Conservation (phyloP, 208 protist genomes). For the Crithidia expoeki region DNA sequence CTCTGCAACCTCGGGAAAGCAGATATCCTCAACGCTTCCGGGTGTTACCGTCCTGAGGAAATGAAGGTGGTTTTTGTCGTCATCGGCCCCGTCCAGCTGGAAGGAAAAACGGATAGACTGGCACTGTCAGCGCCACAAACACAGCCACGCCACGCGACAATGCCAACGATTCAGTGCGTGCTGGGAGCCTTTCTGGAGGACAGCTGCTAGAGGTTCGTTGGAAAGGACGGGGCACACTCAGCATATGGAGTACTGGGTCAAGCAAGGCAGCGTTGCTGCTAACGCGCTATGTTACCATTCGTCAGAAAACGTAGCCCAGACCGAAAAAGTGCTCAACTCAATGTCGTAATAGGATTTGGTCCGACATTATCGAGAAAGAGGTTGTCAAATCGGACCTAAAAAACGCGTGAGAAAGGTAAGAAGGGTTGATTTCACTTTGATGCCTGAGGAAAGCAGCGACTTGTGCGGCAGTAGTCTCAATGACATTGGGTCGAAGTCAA, state of each 20-base stretch:
- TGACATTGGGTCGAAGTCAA: too few species aligned
- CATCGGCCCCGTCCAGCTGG: background rate
- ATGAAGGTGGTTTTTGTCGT: conserved; percentile 1
- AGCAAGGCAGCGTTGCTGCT: conserved; percentile 4
- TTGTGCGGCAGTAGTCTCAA: too few species aligned
- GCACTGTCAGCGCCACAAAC: conserved; percentile 3
- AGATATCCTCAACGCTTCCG: conserved; percentile 2
- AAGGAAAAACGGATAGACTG: background rate
- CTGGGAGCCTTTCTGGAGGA: background rate
- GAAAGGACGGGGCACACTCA: background rate
- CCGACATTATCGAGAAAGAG: too few species aligned
- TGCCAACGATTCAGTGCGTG: background rate
- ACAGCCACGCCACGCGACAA: background rate
- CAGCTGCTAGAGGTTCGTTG: background rate
- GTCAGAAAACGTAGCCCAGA: too few species aligned
- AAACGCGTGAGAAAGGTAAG: too few species aligned
- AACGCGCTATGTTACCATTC: background rate
- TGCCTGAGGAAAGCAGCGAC: too few species aligned
- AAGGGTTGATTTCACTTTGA: too few species aligned
- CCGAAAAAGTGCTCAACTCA: too few species aligned
- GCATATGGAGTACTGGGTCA: background rate
- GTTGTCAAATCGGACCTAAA: too few species aligned
- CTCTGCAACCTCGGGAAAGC: background rate
- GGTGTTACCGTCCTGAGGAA: background rate
- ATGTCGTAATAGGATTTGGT: too few species aligned